Evolutionary conservation across 2,329 filamentous ascomycete species (phyloP).

Genomic region (Sporothrix phasma): DNA sequence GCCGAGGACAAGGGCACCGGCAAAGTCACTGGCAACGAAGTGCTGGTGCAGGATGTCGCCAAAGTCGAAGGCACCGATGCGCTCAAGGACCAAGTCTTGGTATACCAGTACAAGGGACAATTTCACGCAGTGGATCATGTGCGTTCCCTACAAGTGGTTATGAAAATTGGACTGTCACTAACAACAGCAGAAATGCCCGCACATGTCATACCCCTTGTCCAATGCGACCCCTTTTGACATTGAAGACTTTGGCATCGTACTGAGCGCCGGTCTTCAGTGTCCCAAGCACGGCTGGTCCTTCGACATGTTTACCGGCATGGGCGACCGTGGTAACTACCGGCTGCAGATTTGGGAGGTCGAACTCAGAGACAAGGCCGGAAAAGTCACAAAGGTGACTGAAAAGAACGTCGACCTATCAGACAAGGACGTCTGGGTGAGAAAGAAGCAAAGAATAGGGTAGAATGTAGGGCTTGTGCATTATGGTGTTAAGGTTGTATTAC

Average conservation of each 20-base stretch:
- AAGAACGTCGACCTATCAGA: neutral
- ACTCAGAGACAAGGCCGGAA: constrained; percentile 29
- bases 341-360: constrained; percentile 56
- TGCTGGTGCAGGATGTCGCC: constrained; percentile 26
- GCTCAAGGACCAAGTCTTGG: constrained; percentile 50
- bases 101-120: constrained; percentile 53
- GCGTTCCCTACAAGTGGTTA: constrained; percentile 26
- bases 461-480: too few species aligned
- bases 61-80: constrained; percentile 25
- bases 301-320: constrained; percentile 52
- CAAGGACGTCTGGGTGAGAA: constrained; percentile 35
- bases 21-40: constrained; percentile 27
- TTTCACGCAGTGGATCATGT: constrained; percentile 63
- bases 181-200: constrained; percentile 50
- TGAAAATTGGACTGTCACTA: neutral
- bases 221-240: constrained; percentile 57
- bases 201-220: constrained; percentile 56
- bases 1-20: constrained; percentile 31
- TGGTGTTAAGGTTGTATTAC: too few species aligned
- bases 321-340: constrained; percentile 52
- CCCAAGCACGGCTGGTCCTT: constrained; percentile 65
- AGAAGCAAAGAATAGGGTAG: constrained; percentile 31
- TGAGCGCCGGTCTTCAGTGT: constrained; percentile 55
- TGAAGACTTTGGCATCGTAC: constrained; percentile 52
- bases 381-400: neutral